phyloP scores from a whole-genome alignment of 192 early-diverging fungal genomes.

The Podila horticola region DNA sequence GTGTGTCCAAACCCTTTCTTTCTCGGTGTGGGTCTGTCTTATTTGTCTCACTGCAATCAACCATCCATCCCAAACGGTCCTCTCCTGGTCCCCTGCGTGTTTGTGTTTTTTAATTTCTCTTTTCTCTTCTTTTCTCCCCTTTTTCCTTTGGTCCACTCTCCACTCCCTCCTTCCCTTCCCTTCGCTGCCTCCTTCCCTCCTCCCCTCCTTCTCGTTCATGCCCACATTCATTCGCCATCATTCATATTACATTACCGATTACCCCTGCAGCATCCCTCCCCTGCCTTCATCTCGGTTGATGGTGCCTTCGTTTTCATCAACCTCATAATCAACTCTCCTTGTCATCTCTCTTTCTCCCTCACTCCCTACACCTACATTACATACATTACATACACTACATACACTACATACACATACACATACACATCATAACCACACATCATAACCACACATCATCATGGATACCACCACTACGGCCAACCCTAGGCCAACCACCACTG shows the following conservation, averaged over 20 bases:
- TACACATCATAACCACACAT: background rate
- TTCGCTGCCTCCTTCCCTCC: conserved; percentile 4
- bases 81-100: too few relatives aligned
- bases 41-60: too few relatives aligned
- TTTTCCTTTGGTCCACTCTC: too few relatives aligned
- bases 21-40: too few relatives aligned
- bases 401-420: background rate
- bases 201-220: background rate
- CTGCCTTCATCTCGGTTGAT: background rate
- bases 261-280: background rate
- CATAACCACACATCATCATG: background rate
- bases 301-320: background rate
- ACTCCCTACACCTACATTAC: background rate
- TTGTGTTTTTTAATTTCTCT: too few relatives aligned
- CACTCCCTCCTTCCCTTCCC: background rate
- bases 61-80: too few relatives aligned
- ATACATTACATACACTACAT: too few relatives aligned
- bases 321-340: background rate
- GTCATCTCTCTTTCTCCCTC: background rate
- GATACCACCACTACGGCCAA: background rate
- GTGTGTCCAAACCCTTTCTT: too few relatives aligned
- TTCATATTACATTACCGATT: background rate
- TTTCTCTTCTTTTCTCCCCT: too few relatives aligned
- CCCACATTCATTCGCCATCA: background rate
- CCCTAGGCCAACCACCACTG: background rate